Base-by-base conservation (phyloP, 2,329 filamentous ascomycete species). In the Clarireedia monteithiana region DNA sequence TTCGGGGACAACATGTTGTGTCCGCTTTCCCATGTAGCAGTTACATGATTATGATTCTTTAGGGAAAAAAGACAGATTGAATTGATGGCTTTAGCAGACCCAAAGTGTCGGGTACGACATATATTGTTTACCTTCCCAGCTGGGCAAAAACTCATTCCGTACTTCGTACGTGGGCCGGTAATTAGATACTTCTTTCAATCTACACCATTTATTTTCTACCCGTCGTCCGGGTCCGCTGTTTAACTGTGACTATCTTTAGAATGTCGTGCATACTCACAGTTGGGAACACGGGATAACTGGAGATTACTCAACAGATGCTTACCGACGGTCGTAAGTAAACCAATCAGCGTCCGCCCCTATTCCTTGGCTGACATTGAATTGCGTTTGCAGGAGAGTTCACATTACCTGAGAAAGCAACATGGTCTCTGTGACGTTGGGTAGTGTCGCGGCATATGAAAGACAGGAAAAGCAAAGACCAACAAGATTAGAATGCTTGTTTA, bases 21-120 rank as follows among this genome's bases (percentile, higher is more conserved):
- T 14, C 30, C 30, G 30, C 30, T 34, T 34, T 34, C 30, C 3
- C 30, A 34, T 4, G 4, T 34, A 34, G 30, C 12, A 3, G 30
- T 34, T 34, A 34, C 30, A 34, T 34, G 12, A 34, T 34, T 10
- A 14, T 12, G 27, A 2, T 30, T 9, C 27, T 30, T 3, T 30
- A 30, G 6, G 30, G 4, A 34, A 34, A 34, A 34, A 14, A 17
- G 3, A 5, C 15, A 12, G 30, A 14, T 24, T n/a, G 3, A 44
- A 7, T 23, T 10, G 20, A 42, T 10, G 27, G 30, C n/a, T n/a
- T 14, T 30, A 15, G 50, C 42, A 36, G 50, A 53, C 50, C 50
- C 50, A 48, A 53, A 44, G 50, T 48, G 34, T 49, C 48, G 51
- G 51, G 51, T 54, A 54, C 46, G 40, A 53, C 50, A 15, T 53